phyloP scores from a whole-genome alignment of 208 protist genomes.

The Wallacemonas sp. region DNA sequence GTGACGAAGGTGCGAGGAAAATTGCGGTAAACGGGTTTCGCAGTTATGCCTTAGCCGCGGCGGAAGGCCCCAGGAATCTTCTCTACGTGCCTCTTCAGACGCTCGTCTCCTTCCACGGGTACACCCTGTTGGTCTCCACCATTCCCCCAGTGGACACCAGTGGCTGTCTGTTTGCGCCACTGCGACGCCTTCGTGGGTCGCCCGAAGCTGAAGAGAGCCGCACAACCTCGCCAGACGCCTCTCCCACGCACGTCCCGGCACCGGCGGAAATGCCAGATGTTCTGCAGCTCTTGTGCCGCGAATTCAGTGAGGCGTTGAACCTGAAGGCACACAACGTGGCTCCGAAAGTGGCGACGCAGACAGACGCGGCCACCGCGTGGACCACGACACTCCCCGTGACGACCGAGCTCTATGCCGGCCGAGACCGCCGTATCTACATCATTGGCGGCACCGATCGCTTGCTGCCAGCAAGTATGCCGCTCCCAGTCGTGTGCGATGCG shows the following conservation, averaged over 20 bases:
- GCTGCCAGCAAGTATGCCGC: conserved; percentile 45
- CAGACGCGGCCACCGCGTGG: conserved; percentile 4
- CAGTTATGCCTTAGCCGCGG: conserved; percentile 35
- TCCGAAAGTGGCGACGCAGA: background rate
- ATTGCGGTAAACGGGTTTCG: conserved; percentile 30
- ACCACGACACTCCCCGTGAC: conserved; percentile 19
- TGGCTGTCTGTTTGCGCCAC: conserved; percentile 25
- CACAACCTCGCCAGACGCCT: too few species aligned
- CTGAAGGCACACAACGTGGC: background rate
- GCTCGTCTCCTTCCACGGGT: conserved; percentile 56
- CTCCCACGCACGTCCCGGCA: too few species aligned
- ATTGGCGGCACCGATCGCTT: conserved; percentile 37
- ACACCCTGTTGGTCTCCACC: conserved; percentile 46
- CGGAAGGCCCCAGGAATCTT: conserved; percentile 42
- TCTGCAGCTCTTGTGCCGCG: background rate
- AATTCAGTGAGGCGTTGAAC: background rate
- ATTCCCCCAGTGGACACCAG: conserved; percentile 43
- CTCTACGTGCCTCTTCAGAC: conserved; percentile 56
- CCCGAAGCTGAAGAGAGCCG: conserved; percentile 17
- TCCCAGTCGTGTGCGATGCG: too few species aligned
- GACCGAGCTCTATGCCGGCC: conserved; percentile 41
- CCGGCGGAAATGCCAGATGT: conserved; percentile 1
- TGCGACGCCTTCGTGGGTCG: background rate
- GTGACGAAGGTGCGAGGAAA: conserved; percentile 44
- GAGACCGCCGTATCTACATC: conserved; percentile 74